Percentiles rank a stretch among this genome's conserved stretches.
Evolutionary conservation across 2,329 filamentous ascomycete genomes (phyloP).

Genomic region (Zymoseptoria pseudotritici): DNA sequence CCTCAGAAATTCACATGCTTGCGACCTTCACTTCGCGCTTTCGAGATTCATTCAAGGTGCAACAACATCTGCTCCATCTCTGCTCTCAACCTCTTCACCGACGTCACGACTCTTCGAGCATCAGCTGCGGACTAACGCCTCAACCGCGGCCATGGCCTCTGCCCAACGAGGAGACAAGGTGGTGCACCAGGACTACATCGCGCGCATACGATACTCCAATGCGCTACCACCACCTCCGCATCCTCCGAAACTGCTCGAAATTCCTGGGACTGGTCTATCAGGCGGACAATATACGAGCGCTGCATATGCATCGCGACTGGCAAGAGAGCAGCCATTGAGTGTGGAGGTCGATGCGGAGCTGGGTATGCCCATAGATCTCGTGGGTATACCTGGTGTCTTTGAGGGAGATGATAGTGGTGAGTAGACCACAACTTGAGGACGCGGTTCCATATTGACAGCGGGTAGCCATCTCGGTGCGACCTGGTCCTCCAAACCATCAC

Average conservation of each 20-base stretch:
- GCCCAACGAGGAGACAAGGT: constrained; percentile 24
- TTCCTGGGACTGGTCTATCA: constrained; percentile 84
- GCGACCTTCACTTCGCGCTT: neutral
- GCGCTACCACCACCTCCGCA: constrained; percentile 87
- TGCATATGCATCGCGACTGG: constrained; percentile 80
- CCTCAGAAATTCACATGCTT: neutral
- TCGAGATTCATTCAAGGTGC: neutral
- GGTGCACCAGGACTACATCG: constrained; percentile 93
- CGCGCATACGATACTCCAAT: constrained; percentile 91
- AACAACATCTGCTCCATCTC: neutral
- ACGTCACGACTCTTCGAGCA: neutral
- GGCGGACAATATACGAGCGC: constrained; percentile 85
- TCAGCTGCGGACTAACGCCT: neutral
- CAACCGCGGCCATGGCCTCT: constrained; percentile 20
- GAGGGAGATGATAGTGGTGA: constrained; percentile 89
- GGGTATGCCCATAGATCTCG: constrained; percentile 92
- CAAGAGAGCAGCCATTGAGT: constrained; percentile 85
- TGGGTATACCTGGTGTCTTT: constrained; percentile 91
- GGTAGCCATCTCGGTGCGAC: constrained; percentile 53
- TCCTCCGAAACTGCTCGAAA: constrained; percentile 92
- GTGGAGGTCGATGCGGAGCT: constrained; percentile 97
- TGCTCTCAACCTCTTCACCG: neutral
- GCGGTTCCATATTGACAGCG: constrained; percentile 5
- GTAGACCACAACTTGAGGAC: constrained; percentile 17
- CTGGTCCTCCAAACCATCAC: constrained; percentile 64